Evolutionary conservation across 352 stramenopile genomes (phyloP).

Genomic region (Globisporangium cederbergense): DNA sequence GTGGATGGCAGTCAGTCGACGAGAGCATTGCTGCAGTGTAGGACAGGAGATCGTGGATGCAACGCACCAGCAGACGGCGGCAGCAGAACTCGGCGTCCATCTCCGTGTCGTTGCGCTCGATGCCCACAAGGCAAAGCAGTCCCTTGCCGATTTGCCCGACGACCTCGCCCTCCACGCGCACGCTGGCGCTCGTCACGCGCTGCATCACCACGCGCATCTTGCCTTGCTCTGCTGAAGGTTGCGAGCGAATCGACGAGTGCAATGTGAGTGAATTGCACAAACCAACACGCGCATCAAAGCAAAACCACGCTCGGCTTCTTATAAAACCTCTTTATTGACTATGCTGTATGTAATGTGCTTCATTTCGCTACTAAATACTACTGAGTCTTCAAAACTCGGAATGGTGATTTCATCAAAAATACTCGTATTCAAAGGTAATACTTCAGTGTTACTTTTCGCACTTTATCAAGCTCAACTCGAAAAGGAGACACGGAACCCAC

Average conservation of each 20-base stretch:
- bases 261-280: no score
- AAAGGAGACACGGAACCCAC: neutral
- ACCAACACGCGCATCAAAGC: no score
- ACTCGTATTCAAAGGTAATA: no score
- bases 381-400: no score
- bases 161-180: slow-evolving; percentile 71
- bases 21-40: neutral
- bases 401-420: no score
- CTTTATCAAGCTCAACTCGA: slow-evolving; percentile 14
- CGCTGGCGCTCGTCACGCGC: slow-evolving; percentile 72
- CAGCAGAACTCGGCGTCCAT: slow-evolving; percentile 83
- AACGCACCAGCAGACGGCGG: slow-evolving; percentile 60
- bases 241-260: no score
- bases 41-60: neutral
- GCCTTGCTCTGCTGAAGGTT: slow-evolving; percentile 2
- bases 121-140: slow-evolving; percentile 76
- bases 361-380: no score
- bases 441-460: slow-evolving; percentile 1
- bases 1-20: neutral
- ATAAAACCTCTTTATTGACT: no score
- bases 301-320: no score
- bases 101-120: slow-evolving; percentile 72
- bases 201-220: slow-evolving; percentile 79
- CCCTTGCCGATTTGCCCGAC: slow-evolving; percentile 76
- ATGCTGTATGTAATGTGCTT: no score